Conservation (phyloP, 1,139 yeast species). For the Taphrina sp. region DNA sequence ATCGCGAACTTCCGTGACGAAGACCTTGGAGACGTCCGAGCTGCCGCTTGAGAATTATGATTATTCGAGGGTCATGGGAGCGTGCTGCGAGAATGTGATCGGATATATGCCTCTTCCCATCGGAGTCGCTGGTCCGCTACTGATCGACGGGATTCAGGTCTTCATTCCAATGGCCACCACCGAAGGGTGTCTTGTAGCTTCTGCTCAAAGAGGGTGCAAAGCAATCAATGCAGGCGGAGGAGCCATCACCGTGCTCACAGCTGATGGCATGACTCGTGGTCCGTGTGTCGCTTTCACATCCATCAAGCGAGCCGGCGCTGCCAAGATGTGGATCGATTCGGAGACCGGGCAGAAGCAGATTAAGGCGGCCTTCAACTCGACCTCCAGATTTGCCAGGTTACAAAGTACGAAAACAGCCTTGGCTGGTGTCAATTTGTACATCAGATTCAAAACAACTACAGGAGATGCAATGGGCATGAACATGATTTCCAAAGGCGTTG, state of each 20-base stretch:
- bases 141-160: constrained; percentile 79
- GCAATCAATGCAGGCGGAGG: constrained; percentile 98
- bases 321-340: constrained; percentile 92
- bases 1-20: constrained; percentile 77
- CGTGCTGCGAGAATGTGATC: constrained; percentile 97
- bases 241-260: constrained; percentile 82
- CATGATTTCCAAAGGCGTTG: constrained; percentile 98
- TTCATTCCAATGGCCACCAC: constrained; percentile 99
- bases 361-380: constrained; percentile 90
- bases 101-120: constrained; percentile 95
- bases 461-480: constrained; percentile 99
- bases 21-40: constrained; percentile 66
- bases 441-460: constrained; percentile 92
- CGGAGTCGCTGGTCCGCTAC: constrained; percentile 95
- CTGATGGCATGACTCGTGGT: constrained; percentile 99
- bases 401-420: constrained; percentile 87
- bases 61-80: constrained; percentile 94
- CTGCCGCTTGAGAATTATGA: constrained; percentile 83
- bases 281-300: constrained; percentile 91
- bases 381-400: constrained; percentile 94
- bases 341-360: constrained; percentile 83
- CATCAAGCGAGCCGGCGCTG: constrained; percentile 84
- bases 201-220: constrained; percentile 98
- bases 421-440: constrained; percentile 87
- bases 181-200: constrained; percentile 97